A percentile compares a stretch with the other conserved stretches of the same genome.
These are phyloP conservation scores for Curvularia spicifera DNA, from an alignment of 2,329 filamentous ascomycete species.

Conservation along the genomic window DNA sequence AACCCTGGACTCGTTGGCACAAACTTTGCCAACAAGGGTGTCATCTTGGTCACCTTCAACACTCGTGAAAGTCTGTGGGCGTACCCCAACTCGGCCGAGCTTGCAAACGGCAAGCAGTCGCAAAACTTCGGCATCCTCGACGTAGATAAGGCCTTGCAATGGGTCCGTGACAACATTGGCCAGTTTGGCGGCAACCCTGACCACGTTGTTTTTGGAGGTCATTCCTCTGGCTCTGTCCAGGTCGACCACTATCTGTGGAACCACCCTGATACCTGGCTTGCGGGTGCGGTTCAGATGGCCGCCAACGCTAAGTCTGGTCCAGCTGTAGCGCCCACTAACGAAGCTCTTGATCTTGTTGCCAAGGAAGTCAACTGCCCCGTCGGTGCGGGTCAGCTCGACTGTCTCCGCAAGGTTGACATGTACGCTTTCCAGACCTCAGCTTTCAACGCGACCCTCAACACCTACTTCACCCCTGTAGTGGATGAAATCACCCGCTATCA, in stretches of 20 bases:
- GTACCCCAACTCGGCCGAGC: conserved; percentile 51
- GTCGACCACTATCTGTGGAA: conserved; percentile 38
- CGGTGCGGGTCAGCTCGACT: conserved; percentile 29
- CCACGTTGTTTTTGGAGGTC: conserved; percentile 54
- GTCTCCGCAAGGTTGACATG: conserved; percentile 30
- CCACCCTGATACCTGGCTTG: conserved; percentile 30
- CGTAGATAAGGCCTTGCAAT: conserved; percentile 47
- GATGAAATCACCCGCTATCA: conserved; percentile 33
- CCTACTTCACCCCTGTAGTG: conserved; percentile 32
- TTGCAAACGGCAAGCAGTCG: conserved; percentile 26
- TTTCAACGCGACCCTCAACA: conserved; percentile 36
- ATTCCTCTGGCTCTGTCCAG: conserved; percentile 36
- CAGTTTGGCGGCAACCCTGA: conserved; percentile 52
- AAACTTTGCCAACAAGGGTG: conserved; percentile 40
- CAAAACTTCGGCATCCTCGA: conserved; percentile 49
- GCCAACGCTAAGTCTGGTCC: conserved; percentile 36
- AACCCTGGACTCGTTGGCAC: conserved; percentile 53
- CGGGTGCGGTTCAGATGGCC: conserved; percentile 33
- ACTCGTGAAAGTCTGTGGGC: conserved; percentile 48
- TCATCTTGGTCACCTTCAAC: conserved; percentile 37
- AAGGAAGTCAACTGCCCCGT: conserved; percentile 31
- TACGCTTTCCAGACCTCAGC: conserved; percentile 33
- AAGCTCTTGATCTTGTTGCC: conserved; percentile 35
- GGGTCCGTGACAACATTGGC: conserved; percentile 47
- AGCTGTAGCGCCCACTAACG: conserved; percentile 26